Conservation (phyloP, 352 stramenopile genomes). For the Phytophthora aleatoria region DNA sequence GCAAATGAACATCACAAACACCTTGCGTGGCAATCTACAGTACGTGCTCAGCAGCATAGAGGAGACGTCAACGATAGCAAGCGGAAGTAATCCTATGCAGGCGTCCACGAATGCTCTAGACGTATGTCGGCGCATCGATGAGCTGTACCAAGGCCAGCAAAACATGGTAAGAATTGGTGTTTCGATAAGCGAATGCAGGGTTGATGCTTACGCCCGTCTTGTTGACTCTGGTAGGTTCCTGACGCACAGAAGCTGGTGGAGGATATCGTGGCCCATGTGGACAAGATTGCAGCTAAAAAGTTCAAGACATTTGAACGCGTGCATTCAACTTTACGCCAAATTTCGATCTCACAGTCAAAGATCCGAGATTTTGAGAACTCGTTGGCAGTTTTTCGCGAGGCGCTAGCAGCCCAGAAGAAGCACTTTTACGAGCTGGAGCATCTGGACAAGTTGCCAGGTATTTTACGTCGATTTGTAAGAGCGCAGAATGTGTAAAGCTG, state of each 20-base stretch:
- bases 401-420: slow-evolving; percentile 74
- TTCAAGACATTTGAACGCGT: slow-evolving; percentile 57
- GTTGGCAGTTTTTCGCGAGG: slow-evolving; percentile 81
- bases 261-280: slow-evolving; percentile 60
- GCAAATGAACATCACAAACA: slow-evolving; percentile 64
- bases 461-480: neutral
- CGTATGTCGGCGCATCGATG: slow-evolving; percentile 83
- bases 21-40: slow-evolving; percentile 67
- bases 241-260: slow-evolving; percentile 66
- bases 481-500: neutral
- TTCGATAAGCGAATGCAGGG: neutral
- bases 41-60: slow-evolving; percentile 73
- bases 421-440: slow-evolving; percentile 89
- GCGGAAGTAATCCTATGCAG: slow-evolving; percentile 72
- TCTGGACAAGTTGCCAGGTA: slow-evolving; percentile 79
- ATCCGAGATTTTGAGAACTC: slow-evolving; percentile 91
- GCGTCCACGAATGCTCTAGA: slow-evolving; percentile 79
- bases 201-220: slow-evolving; percentile 9
- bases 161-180: slow-evolving; percentile 51
- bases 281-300: slow-evolving; percentile 63
- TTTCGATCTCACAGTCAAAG: slow-evolving; percentile 82
- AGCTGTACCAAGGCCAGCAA: slow-evolving; percentile 76
- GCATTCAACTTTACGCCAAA: slow-evolving; percentile 65
- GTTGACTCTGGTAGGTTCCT: slow-evolving; percentile 51
- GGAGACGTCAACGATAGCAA: slow-evolving; percentile 60